These are phyloP conservation scores for Graphilbum fragrans DNA, from an alignment of 2,329 filamentous ascomycete species.

Conservation along the genomic window DNA sequence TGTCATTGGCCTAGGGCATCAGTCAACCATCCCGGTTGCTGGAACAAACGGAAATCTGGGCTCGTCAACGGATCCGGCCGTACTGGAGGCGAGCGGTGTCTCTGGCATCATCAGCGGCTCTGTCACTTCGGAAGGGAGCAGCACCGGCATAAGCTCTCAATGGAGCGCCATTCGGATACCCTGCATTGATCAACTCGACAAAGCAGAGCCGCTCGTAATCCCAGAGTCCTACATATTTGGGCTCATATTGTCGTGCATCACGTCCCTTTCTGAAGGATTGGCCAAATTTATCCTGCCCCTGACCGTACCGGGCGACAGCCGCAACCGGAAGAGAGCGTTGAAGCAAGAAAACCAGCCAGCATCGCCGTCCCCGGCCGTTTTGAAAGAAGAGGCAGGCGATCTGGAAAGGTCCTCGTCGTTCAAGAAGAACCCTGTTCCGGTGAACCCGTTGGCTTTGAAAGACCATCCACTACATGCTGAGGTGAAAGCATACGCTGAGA, in stretches of 20 bases:
- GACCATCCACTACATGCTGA: constrained; percentile 60
- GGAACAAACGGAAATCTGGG: constrained; percentile 42
- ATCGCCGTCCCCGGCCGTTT: constrained; percentile 24
- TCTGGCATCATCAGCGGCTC: constrained; percentile 74
- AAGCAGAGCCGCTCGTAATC: constrained; percentile 67
- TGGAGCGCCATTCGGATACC: constrained; percentile 83
- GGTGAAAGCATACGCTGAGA: constrained; percentile 63
- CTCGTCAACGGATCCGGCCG: constrained; percentile 64
- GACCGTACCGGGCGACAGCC: constrained; percentile 63
- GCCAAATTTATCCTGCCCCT: constrained; percentile 89
- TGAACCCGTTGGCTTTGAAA: constrained; percentile 70
- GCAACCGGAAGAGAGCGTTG: constrained; percentile 37
- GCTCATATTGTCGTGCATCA: constrained; percentile 78
- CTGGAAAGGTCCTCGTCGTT: constrained; percentile 54
- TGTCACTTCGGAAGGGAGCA: constrained; percentile 52
- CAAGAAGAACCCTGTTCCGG: constrained; percentile 63
- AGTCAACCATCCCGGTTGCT: constrained; percentile 69
- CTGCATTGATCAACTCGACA: constrained; percentile 91
- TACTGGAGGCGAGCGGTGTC: constrained; percentile 77
- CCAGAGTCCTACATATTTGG: constrained; percentile 94
- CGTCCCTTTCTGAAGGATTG: constrained; percentile 78
- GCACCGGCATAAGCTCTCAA: constrained; percentile 72
- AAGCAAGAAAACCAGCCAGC: constrained; percentile 31
- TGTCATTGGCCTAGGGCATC: constrained; percentile 77
- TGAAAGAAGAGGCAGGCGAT: constrained; percentile 14